Percentiles rank a stretch among this genome's conserved stretches.
phyloP scores from a whole-genome alignment of 352 stramenopile species.

The Globisporangium spiculum region DNA sequence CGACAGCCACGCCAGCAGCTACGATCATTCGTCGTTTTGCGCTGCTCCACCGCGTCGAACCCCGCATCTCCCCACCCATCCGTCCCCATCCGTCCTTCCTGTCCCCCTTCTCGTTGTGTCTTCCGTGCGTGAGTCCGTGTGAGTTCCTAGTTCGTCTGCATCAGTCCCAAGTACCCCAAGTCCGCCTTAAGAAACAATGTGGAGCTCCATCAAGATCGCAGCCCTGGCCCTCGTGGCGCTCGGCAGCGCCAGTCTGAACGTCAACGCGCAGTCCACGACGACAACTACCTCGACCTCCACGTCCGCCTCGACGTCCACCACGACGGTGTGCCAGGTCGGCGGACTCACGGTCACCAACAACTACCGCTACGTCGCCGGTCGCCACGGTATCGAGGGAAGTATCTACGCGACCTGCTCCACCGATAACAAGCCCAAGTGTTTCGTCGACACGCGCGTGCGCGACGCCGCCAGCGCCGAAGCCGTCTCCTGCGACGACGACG shows the following conservation, averaged over 20 bases:
- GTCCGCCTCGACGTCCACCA: slow-evolving; percentile 8
- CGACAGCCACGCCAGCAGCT: not conserved
- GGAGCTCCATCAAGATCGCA: slow-evolving; percentile 15
- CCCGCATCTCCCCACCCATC: not conserved
- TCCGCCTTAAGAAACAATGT: slow-evolving; percentile 8
- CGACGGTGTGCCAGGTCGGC: slow-evolving; percentile 15
- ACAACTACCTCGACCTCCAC: slow-evolving; percentile 17
- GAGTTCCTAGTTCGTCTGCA: slow-evolving; percentile 4
- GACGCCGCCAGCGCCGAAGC: slow-evolving; percentile 23
- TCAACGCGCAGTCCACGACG: slow-evolving; percentile 5
- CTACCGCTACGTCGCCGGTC: slow-evolving; percentile 36
- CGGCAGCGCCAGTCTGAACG: not conserved
- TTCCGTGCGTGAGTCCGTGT: not conserved
- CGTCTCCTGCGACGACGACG: slow-evolving; percentile 28
- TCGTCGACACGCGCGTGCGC: slow-evolving; percentile 32
- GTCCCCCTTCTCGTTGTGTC: slow-evolving; percentile 8
- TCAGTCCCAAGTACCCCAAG: not conserved
- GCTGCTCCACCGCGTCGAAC: slow-evolving; percentile 4
- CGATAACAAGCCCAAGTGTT: slow-evolving; percentile 27
- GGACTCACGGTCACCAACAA: slow-evolving; percentile 17
- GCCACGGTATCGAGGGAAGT: slow-evolving; percentile 27
- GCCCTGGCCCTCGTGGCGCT: slow-evolving; percentile 2
- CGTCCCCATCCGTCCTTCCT: not conserved
- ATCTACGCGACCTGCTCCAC: slow-evolving; percentile 39
- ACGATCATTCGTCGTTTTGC: slow-evolving; percentile 21